Evolutionary conservation across 2,329 filamentous ascomycete species (phyloP).

Genomic region (Xylaria sp.): DNA sequence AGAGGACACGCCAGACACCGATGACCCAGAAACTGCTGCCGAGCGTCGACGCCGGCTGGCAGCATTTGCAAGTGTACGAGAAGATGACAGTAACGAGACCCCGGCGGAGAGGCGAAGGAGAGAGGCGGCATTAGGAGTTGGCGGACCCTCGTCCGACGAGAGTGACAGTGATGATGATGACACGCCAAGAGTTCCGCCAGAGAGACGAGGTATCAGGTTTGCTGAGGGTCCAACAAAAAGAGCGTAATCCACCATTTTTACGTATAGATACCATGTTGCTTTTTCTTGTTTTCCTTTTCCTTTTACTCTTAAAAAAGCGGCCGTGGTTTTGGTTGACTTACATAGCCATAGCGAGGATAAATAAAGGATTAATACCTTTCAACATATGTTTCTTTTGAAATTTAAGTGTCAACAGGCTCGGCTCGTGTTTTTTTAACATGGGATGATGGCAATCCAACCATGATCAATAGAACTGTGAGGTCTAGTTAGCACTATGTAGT

Average conservation of each 20-base stretch:
- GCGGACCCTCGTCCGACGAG: slow-evolving; percentile 55
- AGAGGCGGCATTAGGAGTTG: slow-evolving; percentile 77
- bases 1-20: slow-evolving; percentile 48
- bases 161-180: slow-evolving; percentile 69
- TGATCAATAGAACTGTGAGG: background rate
- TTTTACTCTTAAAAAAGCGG: slow-evolving; percentile 10
- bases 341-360: slow-evolving; percentile 26
- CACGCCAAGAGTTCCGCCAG: slow-evolving; percentile 62
- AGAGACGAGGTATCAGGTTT: slow-evolving; percentile 69
- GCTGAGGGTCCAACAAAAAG: slow-evolving; percentile 59
- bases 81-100: slow-evolving; percentile 68
- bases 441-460: background rate
- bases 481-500: background rate
- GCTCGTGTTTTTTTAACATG: background rate
- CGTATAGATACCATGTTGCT: slow-evolving; percentile 10
- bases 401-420: background rate
- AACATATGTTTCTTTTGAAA: background rate
- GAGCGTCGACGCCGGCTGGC: slow-evolving; percentile 74
- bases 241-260: slow-evolving; percentile 30
- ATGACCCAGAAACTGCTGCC: slow-evolving; percentile 72
- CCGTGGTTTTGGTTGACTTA: slow-evolving; percentile 1
- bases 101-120: slow-evolving; percentile 79
- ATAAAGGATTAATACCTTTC: slow-evolving; percentile 9
- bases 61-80: slow-evolving; percentile 59
- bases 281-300: background rate